A percentile compares a stretch with the other conserved stretches of the same genome.
Evolutionary conservation across 257 asterid genomes (phyloP).

Genomic region (Verbascum thapsus): DNA sequence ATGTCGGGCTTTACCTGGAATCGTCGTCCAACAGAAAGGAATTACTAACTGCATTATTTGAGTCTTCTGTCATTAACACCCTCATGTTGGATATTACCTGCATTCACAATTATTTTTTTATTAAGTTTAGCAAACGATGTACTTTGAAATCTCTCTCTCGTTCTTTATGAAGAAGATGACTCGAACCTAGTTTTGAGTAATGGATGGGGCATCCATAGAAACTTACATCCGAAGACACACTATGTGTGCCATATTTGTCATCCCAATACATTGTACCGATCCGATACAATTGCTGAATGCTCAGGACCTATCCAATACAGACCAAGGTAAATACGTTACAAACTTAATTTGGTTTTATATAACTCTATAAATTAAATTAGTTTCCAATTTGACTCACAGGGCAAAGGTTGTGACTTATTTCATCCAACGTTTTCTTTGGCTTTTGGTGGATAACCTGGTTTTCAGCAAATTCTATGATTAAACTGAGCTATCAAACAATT

Average conservation of each 20-base stretch:
- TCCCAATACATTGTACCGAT: constrained; percentile 99
- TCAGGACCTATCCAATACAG: constrained; percentile 64
- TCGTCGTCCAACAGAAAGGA: constrained; percentile 96
- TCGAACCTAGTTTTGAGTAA: constrained; percentile 40
- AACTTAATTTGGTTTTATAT: not conserved
- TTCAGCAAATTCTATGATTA: not conserved
- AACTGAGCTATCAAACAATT: not conserved
- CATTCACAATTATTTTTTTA: constrained; percentile 6
- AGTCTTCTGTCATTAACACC: constrained; percentile 90
- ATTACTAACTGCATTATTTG: constrained; percentile 89
- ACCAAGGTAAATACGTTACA: constrained; percentile 20
- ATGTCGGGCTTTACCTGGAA: constrained; percentile 63
- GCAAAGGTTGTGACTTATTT: constrained; percentile 80
- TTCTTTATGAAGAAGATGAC: constrained; percentile 36
- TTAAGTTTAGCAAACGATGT: constrained; percentile 16
- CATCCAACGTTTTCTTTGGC: constrained; percentile 93
- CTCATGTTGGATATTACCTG: constrained; percentile 97
- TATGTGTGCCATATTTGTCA: constrained; percentile 96
- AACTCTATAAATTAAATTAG: not conserved
- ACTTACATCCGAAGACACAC: constrained; percentile 92
- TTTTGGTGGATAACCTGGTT: constrained; percentile 88
- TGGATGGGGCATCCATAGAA: constrained; percentile 39
- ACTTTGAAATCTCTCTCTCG: constrained; percentile 19
- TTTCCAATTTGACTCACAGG: constrained; percentile 60
- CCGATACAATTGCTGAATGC: constrained; percentile 93